These are phyloP conservation scores for Lobosporangium transversale DNA, from an alignment of 192 early-diverging fungal species.

Conservation along the genomic window DNA sequence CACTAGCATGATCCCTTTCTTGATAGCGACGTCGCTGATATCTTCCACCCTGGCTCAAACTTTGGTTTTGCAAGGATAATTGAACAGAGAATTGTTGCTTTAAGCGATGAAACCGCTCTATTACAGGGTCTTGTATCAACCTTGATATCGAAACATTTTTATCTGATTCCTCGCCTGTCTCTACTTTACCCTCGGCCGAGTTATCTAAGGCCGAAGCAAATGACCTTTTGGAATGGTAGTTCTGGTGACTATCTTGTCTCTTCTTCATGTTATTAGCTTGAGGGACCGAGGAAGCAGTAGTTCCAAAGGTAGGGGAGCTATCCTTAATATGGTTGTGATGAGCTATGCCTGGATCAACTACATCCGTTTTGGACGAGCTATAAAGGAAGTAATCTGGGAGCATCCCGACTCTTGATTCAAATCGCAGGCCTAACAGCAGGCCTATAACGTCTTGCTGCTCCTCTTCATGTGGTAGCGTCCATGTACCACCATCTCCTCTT, in stretches of 20 bases:
- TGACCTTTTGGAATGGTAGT: slow-evolving; percentile 2
- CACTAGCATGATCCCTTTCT: not conserved
- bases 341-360: not conserved
- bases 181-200: not conserved
- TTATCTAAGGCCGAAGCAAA: not conserved
- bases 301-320: not conserved
- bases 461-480: slow-evolving; percentile 10
- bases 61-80: too few relatives aligned
- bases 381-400: slow-evolving; percentile 39
- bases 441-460: slow-evolving; percentile 20
- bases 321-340: not conserved
- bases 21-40: too few relatives aligned
- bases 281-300: too few relatives aligned
- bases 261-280: not conserved
- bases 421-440: slow-evolving; percentile 18
- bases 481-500: not conserved
- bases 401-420: slow-evolving; percentile 29
- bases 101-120: too few relatives aligned
- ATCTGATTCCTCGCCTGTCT: not conserved
- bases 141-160: not conserved
- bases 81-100: too few relatives aligned
- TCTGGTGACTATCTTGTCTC: too few relatives aligned
- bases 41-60: too few relatives aligned
- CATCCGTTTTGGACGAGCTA: slow-evolving; percentile 7
- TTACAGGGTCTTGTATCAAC: too few relatives aligned